Evolutionary conservation across 2,329 filamentous ascomycete species (phyloP), one percentile per base, ranked within the genome.

Genomic region (Pseudogymnoascus sp.): DNA sequence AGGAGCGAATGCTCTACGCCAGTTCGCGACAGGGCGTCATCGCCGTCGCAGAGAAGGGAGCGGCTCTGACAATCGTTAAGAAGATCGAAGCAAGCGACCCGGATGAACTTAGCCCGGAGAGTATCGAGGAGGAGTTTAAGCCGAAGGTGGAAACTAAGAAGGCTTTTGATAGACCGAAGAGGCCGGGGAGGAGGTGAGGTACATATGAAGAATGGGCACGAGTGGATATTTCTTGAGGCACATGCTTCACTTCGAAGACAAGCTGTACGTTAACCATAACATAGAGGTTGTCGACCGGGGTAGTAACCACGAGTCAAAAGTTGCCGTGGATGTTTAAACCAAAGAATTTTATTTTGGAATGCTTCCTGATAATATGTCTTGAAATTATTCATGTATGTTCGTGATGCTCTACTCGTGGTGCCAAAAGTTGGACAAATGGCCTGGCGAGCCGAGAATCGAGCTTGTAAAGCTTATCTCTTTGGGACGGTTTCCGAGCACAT

Each of bases 1-100:
- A 91, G 78, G 88, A 89, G 76, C 82, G 90, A 67, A 96, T 96
- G 91, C 76, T 95, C 71, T 95, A 95, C 73, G 89, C 90, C 35
- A 78, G 87, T 26, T 87, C 86, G 78, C 87, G 86, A 76, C 79
- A 83, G 10, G 82, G 84, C 24, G 88, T 90, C 2, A 78, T 92
- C 31, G 76, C 79, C n/a, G 74, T 87, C 35, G 90, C 89, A 16
- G 83, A 86, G 70, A 76, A 76, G 37, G 84, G 90, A 68, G 87
- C 84, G 1, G 86, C 86, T 0, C 71, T 93, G 61, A 80, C 78
- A 63, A 78, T 91, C 4, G 86, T 84, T 64, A 92, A 90, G 82
- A 88, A 82, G 73, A 86, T 89, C 65, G 85, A 88, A 74, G 82
- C 85, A 2, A 83, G 86, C 68, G 82, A 89, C 67, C 86, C 88